Evolutionary conservation across 1,284 basidiomycete genomes (phyloP).

Genomic region (Trametes polyzona): DNA sequence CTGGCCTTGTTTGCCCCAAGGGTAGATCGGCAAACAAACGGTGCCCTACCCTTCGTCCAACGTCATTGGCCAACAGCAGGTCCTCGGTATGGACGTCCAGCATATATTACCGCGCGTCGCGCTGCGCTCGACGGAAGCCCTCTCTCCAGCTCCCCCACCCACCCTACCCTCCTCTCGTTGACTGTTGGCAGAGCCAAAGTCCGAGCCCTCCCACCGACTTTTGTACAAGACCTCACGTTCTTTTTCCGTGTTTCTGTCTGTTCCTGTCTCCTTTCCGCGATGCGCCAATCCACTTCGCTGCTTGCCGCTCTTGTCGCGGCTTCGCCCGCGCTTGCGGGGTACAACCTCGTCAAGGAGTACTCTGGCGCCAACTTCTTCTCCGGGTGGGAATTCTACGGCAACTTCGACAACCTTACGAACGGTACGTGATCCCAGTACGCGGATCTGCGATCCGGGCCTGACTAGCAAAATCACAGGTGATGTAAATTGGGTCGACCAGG

Average conservation of each 20-base stretch:
- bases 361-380: constrained; percentile 52
- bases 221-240: background rate
- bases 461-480: constrained; percentile 43
- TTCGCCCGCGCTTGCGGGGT: constrained; percentile 22
- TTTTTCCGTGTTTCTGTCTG: background rate
- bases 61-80: constrained; percentile 1
- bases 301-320: constrained; percentile 23
- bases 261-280: background rate
- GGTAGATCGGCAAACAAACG: constrained; percentile 10
- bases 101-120: background rate
- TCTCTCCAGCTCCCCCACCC: background rate
- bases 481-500: constrained; percentile 48
- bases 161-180: background rate
- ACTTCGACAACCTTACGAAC: constrained; percentile 53
- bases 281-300: constrained; percentile 25
- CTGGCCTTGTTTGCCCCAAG: background rate
- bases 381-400: constrained; percentile 59
- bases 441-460: background rate
- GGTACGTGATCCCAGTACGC: constrained; percentile 19
- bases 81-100: background rate
- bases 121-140: background rate
- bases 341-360: constrained; percentile 41
- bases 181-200: constrained; percentile 9
- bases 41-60: background rate
- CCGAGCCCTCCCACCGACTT: too few species aligned